Percentiles rank a stretch among this genome's conserved stretches.
These are phyloP conservation scores for Chaetomium olivaceum DNA, from an alignment of 2,329 filamentous ascomycete genomes.

Conservation along the genomic window DNA sequence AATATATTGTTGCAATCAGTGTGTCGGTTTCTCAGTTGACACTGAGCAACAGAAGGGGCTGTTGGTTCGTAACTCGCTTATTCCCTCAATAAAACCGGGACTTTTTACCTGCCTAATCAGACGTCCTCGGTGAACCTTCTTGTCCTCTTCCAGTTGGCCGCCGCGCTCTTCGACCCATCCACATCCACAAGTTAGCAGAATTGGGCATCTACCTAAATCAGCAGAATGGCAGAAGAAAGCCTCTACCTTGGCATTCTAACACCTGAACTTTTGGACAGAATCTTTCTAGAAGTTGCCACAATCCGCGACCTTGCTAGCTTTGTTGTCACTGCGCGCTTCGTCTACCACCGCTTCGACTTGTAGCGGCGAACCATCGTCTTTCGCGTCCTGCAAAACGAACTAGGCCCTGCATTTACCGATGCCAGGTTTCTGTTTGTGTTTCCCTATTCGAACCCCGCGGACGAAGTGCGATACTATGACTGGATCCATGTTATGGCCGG, in stretches of 20 bases:
- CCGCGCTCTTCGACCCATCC: too few relatives aligned
- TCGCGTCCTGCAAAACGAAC: slow-evolving; percentile 18
- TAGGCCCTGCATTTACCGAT: slow-evolving; percentile 13
- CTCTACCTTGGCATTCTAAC: not conserved
- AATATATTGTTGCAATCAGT: too few relatives aligned
- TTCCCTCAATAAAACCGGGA: too few relatives aligned
- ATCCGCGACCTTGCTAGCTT: slow-evolving; percentile 22
- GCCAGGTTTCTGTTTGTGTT: slow-evolving; percentile 20
- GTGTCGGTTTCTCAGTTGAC: too few relatives aligned
- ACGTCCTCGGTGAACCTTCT: too few relatives aligned
- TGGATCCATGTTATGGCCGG: slow-evolving; percentile 8
- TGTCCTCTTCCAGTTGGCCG: too few relatives aligned
- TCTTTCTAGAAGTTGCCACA: slow-evolving; percentile 16
- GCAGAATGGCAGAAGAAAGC: not conserved
- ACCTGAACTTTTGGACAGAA: slow-evolving; percentile 8
- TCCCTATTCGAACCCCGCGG: slow-evolving; percentile 13
- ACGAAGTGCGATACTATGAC: slow-evolving; percentile 8
- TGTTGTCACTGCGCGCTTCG: slow-evolving; percentile 14
- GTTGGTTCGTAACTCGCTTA: too few relatives aligned
- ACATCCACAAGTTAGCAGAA: too few relatives aligned
- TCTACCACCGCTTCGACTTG: slow-evolving; percentile 14
- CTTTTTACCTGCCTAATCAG: too few relatives aligned
- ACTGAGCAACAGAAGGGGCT: too few relatives aligned
- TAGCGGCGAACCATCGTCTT: slow-evolving; percentile 8
- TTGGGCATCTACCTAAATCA: too few relatives aligned